Base-by-base conservation (phyloP, 2,329 filamentous ascomycete genomes). In the Ophiostoma piceae region DNA sequence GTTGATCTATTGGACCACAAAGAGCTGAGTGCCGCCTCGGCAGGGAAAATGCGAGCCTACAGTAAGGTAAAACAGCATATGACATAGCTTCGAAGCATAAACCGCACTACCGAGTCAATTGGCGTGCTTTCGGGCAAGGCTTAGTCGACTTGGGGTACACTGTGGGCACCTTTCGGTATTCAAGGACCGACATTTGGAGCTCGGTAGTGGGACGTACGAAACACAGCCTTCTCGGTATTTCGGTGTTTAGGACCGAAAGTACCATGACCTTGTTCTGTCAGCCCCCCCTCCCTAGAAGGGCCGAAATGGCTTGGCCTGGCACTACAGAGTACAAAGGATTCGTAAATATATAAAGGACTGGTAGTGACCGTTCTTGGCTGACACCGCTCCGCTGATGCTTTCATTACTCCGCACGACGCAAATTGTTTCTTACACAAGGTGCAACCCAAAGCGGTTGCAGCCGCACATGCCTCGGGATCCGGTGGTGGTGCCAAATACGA, bases 1-100 rank as follows among this genome's bases (percentile, higher is more conserved):
- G 65, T 47, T 16, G n/a, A 66, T 66, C 65, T 26, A 66, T 47
- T 66, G 65, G 65, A 29, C 22, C n/a, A 66, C 37, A 66, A 14
- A 19, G 39, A 19, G 12, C 39, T 43, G n/a, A 26, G 26, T 22
- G 16, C 22, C 65, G 39, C 11, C 22, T 66, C 65, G 65, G 65
- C 26, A 66, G 29, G 37, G 35, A 47, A n/a, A 22, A 29, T 29
- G 35, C 65, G 65, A 66, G 65, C n/a, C 22, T 9, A 2, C 4
- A 11, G n/a, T 66, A 43, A 47, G 19, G 16, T 8, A 47, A 47
- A 47, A n/a, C 43, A 19, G 43, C 5, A 47, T 8, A 19, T 47
- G 43, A 19, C 43, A 47, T 47, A 47, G 43, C 43, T 47, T 19
- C 29, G 29, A 64, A 62, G 57, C 51, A 57, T 26, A 62, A 62